Conservation (phyloP, 2,329 filamentous ascomycete genomes). For the Fusarium drepaniforme region DNA sequence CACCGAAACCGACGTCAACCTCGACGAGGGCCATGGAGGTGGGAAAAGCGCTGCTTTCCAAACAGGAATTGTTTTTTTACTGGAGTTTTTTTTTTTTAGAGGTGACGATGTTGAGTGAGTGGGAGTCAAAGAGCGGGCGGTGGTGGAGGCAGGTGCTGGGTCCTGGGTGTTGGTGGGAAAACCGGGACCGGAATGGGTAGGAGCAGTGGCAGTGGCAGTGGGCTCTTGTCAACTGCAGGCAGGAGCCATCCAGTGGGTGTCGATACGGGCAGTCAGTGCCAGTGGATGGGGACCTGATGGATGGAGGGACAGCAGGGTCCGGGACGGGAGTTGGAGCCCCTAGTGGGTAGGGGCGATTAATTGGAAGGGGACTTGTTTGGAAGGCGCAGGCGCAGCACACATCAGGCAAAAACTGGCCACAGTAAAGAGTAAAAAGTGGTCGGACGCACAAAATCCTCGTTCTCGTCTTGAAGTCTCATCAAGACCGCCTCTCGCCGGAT, state of each 20-base stretch:
- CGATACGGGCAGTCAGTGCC: background rate
- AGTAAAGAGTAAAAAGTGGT: background rate
- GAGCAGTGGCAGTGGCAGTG: conserved; percentile 4
- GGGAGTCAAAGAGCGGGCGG: conserved; percentile 30
- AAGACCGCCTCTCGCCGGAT: background rate
- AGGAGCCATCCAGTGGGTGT: conserved; percentile 3
- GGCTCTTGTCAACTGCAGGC: background rate
- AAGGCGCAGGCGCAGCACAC: background rate
- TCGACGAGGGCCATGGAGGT: conserved; percentile 30
- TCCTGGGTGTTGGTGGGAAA: conserved; percentile 37
- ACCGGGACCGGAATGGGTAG: conserved; percentile 39
- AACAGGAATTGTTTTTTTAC: conserved; percentile 22
- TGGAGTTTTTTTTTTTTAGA: conserved; percentile 12
- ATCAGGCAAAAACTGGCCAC: conserved; percentile 13
- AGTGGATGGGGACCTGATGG: background rate
- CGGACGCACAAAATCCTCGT: background rate
- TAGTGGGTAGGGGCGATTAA: conserved; percentile 3
- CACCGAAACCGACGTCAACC: conserved; percentile 31
- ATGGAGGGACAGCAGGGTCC: background rate
- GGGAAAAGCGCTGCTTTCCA: conserved; percentile 12
- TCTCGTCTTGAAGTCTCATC: background rate
- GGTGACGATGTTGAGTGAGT: conserved; percentile 22
- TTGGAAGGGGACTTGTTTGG: conserved; percentile 2
- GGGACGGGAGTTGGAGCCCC: background rate
- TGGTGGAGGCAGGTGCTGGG: conserved; percentile 32